A percentile compares a stretch with the other conserved stretches of the same genome.
These are phyloP conservation scores for Cladosporium phlei DNA, from an alignment of 2,329 filamentous ascomycete species.

Conservation along the genomic window DNA sequence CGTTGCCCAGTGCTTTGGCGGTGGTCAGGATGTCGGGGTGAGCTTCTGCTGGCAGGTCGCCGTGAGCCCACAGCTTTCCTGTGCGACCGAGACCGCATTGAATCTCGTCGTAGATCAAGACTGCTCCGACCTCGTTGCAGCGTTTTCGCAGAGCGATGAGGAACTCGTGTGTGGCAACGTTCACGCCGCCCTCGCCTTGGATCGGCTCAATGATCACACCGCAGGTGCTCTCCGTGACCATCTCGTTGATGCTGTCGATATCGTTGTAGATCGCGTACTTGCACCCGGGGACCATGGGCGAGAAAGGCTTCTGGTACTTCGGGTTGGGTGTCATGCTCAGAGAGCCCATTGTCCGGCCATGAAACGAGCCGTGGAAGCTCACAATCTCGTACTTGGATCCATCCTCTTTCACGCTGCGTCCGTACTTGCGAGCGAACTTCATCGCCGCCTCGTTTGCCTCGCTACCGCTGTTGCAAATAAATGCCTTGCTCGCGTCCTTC, in stretches of 20 bases:
- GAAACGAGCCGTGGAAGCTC: slow-evolving; percentile 88
- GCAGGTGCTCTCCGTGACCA: slow-evolving; percentile 82
- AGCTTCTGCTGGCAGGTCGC: slow-evolving; percentile 65
- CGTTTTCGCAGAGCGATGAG: slow-evolving; percentile 75
- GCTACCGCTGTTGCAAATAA: slow-evolving; percentile 92
- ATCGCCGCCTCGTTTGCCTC: slow-evolving; percentile 98
- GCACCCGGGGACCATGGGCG: slow-evolving; percentile 94
- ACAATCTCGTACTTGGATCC: slow-evolving; percentile 72
- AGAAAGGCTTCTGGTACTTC: slow-evolving; percentile 93
- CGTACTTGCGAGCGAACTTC: slow-evolving; percentile 91
- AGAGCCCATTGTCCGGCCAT: slow-evolving; percentile 92
- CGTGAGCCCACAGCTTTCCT: slow-evolving; percentile 85
- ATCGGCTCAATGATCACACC: slow-evolving; percentile 96
- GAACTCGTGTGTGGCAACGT: slow-evolving; percentile 77
- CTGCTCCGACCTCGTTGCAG: slow-evolving; percentile 79
- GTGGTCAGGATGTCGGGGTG: slow-evolving; percentile 93
- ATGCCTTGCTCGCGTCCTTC: slow-evolving; percentile 72
- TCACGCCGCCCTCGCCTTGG: slow-evolving; percentile 92
- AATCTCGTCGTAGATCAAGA: slow-evolving; percentile 94
- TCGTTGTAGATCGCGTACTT: slow-evolving; percentile 83
- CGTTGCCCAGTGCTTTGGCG: slow-evolving; percentile 94
- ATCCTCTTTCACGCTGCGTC: slow-evolving; percentile 50
- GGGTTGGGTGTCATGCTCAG: slow-evolving; percentile 95
- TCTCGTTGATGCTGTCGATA: slow-evolving; percentile 60
- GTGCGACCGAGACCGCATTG: slow-evolving; percentile 89